Evolutionary conservation across 495 filamentous ascomycete species (phyloP), one percentile per base, ranked within the genome.

Genomic region (Xylaria palmicola): DNA sequence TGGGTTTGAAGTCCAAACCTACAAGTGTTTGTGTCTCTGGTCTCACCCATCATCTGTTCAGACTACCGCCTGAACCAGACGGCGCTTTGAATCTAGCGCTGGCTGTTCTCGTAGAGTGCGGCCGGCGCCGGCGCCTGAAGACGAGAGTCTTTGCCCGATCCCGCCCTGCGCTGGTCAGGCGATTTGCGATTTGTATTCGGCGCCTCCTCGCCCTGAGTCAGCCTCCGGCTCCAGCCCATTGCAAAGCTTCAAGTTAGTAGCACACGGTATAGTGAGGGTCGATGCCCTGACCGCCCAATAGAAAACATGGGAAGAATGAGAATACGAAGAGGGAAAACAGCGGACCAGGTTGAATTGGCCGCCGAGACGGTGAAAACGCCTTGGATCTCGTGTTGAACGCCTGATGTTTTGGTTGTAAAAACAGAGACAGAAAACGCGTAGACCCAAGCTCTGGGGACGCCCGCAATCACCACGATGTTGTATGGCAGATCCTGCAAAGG

Each of bases 361-460:
- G 80, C 79, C 68, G 73, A 81, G 80, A 85, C 80, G 80, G 81
- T 75, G 75, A 81, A 85, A 84, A 76, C 77, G 78, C 82, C 81
- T 88, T 88, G 85, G 85, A 84, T 85, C 85, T 85, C 74, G 77
- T 85, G 87, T 90, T 89, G 87, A 88, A 89, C 82, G 83, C 82
- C 79, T 77, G 72, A 81, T 60, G 86, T 88, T 89, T 88, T 88
- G 85, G 86, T 89, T 88, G 85, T 77, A 89, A 89, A 89, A 88
- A 88, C 85, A 85, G 77, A 82, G 79, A 87, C 80, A 80, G 76
- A 83, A 69, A 78, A 72, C 66, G 73, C 71, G 71, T 66, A 70
- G 71, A 76, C 76, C 77, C 73, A 78, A 74, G 73, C 72, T 76
- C 62, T 52, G 66, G 72, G 71, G 66, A 70, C 63, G 67, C 57